Percentiles rank a stretch among this genome's conserved stretches.
These are phyloP conservation scores for Scenedesmus sp. DNA, from an alignment of 163 green algal species.

Conservation along the genomic window DNA sequence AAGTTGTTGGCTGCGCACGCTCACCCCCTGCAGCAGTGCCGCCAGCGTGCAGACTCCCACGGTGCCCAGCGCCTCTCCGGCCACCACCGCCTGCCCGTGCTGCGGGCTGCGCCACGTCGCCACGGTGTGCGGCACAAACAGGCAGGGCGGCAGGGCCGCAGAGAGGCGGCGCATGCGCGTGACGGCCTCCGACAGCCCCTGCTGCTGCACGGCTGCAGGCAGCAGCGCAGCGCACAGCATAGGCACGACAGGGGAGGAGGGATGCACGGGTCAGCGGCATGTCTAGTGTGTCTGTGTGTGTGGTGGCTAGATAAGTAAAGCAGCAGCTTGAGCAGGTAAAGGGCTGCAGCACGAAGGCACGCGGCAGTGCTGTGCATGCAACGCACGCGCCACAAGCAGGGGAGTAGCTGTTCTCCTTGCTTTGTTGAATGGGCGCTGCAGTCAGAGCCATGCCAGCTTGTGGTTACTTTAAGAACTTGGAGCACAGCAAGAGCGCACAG, in stretches of 20 bases:
- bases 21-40: constrained; percentile 45
- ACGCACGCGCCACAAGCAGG: constrained; percentile 27
- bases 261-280: neutral
- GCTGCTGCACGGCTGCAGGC: constrained; percentile 59
- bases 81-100: neutral
- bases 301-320: neutral
- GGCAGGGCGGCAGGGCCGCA: constrained; percentile 60
- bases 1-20: neutral
- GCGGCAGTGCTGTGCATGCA: constrained; percentile 54
- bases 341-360: constrained; percentile 69
- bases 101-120: constrained; percentile 33
- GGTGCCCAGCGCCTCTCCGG: constrained; percentile 64
- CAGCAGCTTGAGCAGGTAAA: no score
- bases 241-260: neutral
- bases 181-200: constrained; percentile 60
- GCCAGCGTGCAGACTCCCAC: constrained; percentile 69
- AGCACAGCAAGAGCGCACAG: no score
- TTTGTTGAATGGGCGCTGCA: no score
- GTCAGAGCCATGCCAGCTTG: no score
- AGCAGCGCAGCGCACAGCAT: neutral
- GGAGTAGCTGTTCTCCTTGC: no score
- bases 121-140: constrained; percentile 68
- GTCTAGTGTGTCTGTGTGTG: neutral
- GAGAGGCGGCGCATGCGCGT: constrained; percentile 65
- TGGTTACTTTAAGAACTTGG: no score